phyloP scores from a whole-genome alignment of 768 basidiomycete genomes.

The Psilocybe cyanescens region DNA sequence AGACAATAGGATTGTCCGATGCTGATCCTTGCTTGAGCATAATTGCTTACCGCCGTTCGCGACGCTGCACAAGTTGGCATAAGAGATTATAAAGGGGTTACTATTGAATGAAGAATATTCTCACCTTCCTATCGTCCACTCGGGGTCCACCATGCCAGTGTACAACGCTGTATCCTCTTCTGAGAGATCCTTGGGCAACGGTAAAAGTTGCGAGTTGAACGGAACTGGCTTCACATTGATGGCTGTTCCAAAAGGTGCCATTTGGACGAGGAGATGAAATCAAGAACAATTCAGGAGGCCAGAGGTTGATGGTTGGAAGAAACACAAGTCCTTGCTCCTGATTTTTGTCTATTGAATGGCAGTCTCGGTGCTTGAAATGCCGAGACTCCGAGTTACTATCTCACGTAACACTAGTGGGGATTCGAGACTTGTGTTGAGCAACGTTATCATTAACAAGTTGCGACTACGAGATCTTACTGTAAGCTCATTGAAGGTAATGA shows the following conservation, averaged over 20 bases:
- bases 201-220: constrained; percentile 1
- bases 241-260: constrained; percentile 45
- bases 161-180: constrained; percentile 23
- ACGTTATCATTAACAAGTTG: too few species aligned
- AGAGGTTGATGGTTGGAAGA: neutral
- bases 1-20: neutral
- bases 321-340: too few species aligned
- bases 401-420: neutral
- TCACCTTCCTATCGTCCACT: constrained; percentile 51
- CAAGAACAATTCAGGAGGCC: neutral
- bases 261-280: constrained; percentile 9
- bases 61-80: constrained; percentile 34
- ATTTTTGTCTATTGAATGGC: too few species aligned
- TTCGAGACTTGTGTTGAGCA: too few species aligned
- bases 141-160: constrained; percentile 44
- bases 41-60: constrained; percentile 54
- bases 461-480: too few species aligned
- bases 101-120: constrained; percentile 19
- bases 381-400: neutral
- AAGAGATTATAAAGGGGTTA: neutral
- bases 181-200: constrained; percentile 8
- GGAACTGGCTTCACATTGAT: constrained; percentile 24
- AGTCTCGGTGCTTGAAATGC: neutral
- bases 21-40: neutral
- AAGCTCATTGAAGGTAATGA: too few species aligned